Evolutionary conservation across 1,284 basidiomycete species (phyloP).

Genomic region (Leucocoprinus gongylophorus): DNA sequence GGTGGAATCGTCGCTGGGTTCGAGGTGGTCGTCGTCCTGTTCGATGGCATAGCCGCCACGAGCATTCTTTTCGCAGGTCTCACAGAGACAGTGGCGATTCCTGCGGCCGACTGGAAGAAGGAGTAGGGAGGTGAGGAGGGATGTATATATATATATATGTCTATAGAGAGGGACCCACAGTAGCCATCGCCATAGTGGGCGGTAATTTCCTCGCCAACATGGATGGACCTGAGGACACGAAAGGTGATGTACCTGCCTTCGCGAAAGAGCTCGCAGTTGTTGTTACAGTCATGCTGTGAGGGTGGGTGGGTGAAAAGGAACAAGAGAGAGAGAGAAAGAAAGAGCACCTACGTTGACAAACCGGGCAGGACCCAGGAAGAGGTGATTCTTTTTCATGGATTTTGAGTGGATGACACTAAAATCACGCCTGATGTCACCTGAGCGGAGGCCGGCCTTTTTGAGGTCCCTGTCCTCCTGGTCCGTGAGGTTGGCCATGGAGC

Average conservation of each 20-base stretch:
- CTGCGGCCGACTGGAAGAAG: slow-evolving; percentile 67
- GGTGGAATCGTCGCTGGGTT: slow-evolving; percentile 36
- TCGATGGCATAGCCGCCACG: slow-evolving; percentile 68
- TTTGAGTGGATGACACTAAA: slow-evolving; percentile 90
- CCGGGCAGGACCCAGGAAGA: slow-evolving; percentile 87
- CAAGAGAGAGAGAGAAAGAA: slow-evolving; percentile 9
- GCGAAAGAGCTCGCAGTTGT: slow-evolving; percentile 84
- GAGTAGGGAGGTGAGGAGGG: slow-evolving; percentile 12
- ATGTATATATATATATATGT: slow-evolving; percentile 11
- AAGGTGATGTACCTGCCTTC: slow-evolving; percentile 87
- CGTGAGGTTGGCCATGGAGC: slow-evolving; percentile 79
- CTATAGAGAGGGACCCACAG: slow-evolving; percentile 45
- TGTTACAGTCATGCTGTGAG: slow-evolving; percentile 81
- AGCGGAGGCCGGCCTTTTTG: slow-evolving; percentile 63
- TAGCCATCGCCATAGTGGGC: slow-evolving; percentile 82
- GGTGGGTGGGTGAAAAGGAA: slow-evolving; percentile 19
- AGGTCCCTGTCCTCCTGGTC: slow-evolving; percentile 78
- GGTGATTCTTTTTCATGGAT: slow-evolving; percentile 85
- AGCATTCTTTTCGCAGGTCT: slow-evolving; percentile 77
- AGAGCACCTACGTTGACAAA: slow-evolving; percentile 79
- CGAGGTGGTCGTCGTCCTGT: slow-evolving; percentile 41
- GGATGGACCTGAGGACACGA: slow-evolving; percentile 74
- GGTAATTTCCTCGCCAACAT: slow-evolving; percentile 79
- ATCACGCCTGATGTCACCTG: slow-evolving; percentile 73
- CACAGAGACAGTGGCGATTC: slow-evolving; percentile 84